Percentiles rank a stretch among this genome's conserved stretches.
These are phyloP conservation scores for Amaranthus cruentus DNA, from an alignment of 148 eudicot genomes.

Conservation along the genomic window DNA sequence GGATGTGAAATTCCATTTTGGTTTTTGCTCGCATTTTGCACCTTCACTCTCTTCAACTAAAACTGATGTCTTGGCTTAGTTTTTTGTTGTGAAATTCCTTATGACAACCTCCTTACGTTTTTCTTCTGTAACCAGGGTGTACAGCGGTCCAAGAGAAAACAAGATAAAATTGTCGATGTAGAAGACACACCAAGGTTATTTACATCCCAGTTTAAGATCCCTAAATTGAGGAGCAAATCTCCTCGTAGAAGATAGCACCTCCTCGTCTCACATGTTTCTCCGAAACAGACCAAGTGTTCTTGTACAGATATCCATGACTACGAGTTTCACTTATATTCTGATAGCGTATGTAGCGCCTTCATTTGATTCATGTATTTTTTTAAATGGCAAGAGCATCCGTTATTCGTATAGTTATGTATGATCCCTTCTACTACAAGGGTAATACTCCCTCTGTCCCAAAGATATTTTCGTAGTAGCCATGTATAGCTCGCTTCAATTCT, in stretches of 20 bases:
- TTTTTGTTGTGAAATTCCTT: too few species aligned
- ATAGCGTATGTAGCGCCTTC: not conserved
- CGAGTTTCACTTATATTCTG: not conserved
- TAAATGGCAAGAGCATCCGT: too few species aligned
- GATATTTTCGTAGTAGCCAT: too few species aligned
- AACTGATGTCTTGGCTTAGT: too few species aligned
- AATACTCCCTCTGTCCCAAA: not conserved
- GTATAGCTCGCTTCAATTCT: not conserved
- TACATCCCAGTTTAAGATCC: conserved; percentile 54
- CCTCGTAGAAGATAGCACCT: conserved; percentile 27
- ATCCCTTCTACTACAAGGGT: not conserved
- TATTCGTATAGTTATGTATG: not conserved
- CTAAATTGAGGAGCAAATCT: conserved; percentile 45
- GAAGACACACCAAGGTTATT: conserved; percentile 50
- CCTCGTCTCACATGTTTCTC: not conserved
- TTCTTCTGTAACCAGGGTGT: conserved; percentile 12
- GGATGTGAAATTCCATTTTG: too few species aligned
- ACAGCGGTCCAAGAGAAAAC: conserved; percentile 21
- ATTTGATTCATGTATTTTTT: not conserved
- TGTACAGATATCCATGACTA: not conserved
- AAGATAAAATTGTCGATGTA: not conserved
- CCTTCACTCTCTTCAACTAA: too few species aligned
- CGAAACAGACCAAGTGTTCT: not conserved
- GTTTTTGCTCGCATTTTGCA: too few species aligned
- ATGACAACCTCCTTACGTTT: not conserved